Evolutionary conservation across 2,329 filamentous ascomycete genomes (phyloP).

Genomic region (Neonectria faginata): DNA sequence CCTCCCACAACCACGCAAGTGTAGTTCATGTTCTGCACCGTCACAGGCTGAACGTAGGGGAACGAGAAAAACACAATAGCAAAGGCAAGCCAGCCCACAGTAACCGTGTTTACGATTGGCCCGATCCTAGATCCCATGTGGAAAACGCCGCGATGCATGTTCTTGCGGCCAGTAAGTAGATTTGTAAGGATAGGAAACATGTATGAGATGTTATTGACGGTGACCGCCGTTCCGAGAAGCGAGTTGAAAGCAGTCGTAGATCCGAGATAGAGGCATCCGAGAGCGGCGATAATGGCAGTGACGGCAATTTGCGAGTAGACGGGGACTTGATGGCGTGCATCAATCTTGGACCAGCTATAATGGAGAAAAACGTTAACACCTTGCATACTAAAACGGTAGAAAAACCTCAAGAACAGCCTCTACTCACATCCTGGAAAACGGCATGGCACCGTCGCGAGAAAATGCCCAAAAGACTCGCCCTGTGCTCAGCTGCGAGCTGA

Average conservation of each 20-base stretch:
- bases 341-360: slow-evolving; percentile 52
- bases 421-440: slow-evolving; percentile 48
- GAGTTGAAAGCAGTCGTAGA: slow-evolving; percentile 59
- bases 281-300: slow-evolving; percentile 50
- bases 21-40: slow-evolving; percentile 59
- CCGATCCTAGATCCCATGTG: slow-evolving; percentile 50
- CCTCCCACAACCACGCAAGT: slow-evolving; percentile 60
- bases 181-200: slow-evolving; percentile 60
- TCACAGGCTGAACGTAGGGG: slow-evolving; percentile 55
- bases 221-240: slow-evolving; percentile 53
- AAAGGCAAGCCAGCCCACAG: slow-evolving; percentile 54
- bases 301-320: slow-evolving; percentile 53
- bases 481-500: slow-evolving; percentile 51
- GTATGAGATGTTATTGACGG: slow-evolving; percentile 60
- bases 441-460: slow-evolving; percentile 57
- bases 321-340: slow-evolving; percentile 51
- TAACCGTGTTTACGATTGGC: slow-evolving; percentile 51
- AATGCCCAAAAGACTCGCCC: slow-evolving; percentile 57
- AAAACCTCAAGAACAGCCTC: not conserved
- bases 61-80: slow-evolving; percentile 59
- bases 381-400: not conserved
- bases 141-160: slow-evolving; percentile 56
- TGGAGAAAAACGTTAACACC: not conserved
- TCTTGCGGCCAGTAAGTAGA: slow-evolving; percentile 52
- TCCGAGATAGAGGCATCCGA: slow-evolving; percentile 58